Conservation (phyloP, 1,284 basidiomycete species). For the Pseudozyma pruni region DNA sequence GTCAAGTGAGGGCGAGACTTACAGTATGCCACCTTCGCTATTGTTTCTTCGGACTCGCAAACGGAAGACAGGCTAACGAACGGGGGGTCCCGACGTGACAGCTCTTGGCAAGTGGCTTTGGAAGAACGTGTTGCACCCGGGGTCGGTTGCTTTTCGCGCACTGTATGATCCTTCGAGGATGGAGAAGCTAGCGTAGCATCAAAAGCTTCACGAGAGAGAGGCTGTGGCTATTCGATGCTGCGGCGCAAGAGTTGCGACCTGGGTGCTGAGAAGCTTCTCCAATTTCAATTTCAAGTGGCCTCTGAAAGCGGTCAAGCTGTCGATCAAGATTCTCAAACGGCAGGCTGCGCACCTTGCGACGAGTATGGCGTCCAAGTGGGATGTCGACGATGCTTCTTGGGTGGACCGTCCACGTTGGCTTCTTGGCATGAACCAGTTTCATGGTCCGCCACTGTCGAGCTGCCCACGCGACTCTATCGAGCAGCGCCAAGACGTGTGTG, state of each 20-base stretch:
- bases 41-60: not conserved
- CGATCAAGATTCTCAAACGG: no score
- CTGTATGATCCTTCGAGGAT: no score
- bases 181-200: no score
- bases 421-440: constrained; percentile 18
- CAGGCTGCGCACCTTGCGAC: no score
- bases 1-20: constrained; percentile 6
- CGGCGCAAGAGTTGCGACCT: no score
- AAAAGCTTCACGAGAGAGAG: no score
- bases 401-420: constrained; percentile 34
- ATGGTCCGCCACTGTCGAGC: not conserved
- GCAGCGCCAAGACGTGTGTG: not conserved
- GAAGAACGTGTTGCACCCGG: constrained; percentile 7
- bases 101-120: constrained; percentile 18
- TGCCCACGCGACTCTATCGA: not conserved
- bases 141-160: not conserved
- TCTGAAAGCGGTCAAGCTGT: no score
- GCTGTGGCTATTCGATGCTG: no score
- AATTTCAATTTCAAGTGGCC: no score
- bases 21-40: no score
- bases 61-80: constrained; percentile 8
- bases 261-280: no score
- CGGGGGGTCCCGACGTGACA: constrained; percentile 3
- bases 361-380: no score
- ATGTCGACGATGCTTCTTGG: constrained; percentile 9